A percentile compares a stretch with the other conserved stretches of the same genome.
These are phyloP conservation scores for Erigeron philadelphicus DNA, from an alignment of 140 eudicot genomes.

Conservation along the genomic window DNA sequence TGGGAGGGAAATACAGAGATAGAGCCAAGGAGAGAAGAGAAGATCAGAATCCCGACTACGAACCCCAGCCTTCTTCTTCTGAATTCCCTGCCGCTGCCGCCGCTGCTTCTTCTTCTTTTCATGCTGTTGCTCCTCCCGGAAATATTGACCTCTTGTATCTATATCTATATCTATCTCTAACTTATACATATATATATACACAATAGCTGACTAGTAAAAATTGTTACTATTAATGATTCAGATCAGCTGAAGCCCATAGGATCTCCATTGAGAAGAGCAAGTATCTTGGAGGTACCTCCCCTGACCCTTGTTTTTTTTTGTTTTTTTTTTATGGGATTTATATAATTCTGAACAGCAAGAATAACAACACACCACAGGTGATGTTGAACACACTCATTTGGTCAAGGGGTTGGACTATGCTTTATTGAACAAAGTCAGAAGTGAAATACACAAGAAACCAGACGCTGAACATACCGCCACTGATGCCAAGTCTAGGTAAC, in stretches of 20 bases:
- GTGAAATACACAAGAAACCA: slow-evolving; percentile 87
- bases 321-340: no score
- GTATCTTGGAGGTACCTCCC: slow-evolving; percentile 76
- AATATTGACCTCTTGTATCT: slow-evolving; percentile 57
- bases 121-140: slow-evolving; percentile 98
- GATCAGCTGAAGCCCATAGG: slow-evolving; percentile 89
- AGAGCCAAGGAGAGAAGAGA: slow-evolving; percentile 94
- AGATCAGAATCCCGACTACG: slow-evolving; percentile 92
- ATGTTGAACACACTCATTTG: slow-evolving; percentile 96
- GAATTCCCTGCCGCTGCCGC: neutral
- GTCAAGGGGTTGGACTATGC: slow-evolving; percentile 96
- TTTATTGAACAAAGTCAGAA: slow-evolving; percentile 78
- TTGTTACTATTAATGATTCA: slow-evolving; percentile 11
- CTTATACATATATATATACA: neutral
- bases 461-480: slow-evolving; percentile 50
- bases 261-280: slow-evolving; percentile 90
- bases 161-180: neutral
- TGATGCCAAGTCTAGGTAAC: slow-evolving; percentile 66
- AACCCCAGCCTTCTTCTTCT: slow-evolving; percentile 18
- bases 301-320: no score
- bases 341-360: slow-evolving; percentile 2
- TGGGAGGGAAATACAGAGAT: slow-evolving; percentile 74
- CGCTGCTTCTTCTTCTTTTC: slow-evolving; percentile 43
- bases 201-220: neutral
- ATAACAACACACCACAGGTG: slow-evolving; percentile 49